Evolutionary conservation across 257 asterid species (phyloP).

Genomic region (Solanum sejunctum): DNA sequence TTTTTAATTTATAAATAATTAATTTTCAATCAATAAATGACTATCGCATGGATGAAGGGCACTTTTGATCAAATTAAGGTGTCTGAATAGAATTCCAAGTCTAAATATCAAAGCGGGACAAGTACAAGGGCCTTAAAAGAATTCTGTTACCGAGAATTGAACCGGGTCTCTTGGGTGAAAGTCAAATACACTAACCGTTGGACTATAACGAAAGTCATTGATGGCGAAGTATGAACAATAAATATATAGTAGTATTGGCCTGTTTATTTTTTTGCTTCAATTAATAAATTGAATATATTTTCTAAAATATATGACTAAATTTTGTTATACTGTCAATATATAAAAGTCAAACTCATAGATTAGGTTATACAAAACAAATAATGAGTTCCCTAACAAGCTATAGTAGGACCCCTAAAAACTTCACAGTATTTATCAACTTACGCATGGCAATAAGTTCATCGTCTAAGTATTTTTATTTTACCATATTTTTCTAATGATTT

Average conservation of each 20-base stretch:
- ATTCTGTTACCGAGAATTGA: constrained; percentile 87
- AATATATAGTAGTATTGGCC: too few species aligned
- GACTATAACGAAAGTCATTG: constrained; percentile 46
- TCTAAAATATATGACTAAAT: neutral
- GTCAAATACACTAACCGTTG: constrained; percentile 95
- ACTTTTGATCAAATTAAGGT: too few species aligned
- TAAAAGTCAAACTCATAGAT: neutral
- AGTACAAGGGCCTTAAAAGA: too few species aligned
- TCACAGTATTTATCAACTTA: neutral
- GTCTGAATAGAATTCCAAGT: too few species aligned
- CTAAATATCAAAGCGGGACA: too few species aligned
- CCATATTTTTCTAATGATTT: neutral
- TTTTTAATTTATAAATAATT: too few species aligned
- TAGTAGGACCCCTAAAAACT: neutral
- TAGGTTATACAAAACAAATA: neutral
- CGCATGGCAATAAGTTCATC: neutral
- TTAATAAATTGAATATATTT: neutral
- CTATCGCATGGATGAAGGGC: too few species aligned
- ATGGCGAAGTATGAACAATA: too few species aligned
- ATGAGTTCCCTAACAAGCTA: neutral
- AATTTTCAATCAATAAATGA: too few species aligned
- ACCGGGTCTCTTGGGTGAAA: constrained; percentile 94
- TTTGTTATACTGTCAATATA: neutral
- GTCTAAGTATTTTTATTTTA: neutral
- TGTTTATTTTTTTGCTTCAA: too few species aligned